Evolutionary conservation across 176 grass and related monocot genomes (phyloP), one percentile per base, ranked within the genome.

Genomic region (Juncus inflexus): DNA sequence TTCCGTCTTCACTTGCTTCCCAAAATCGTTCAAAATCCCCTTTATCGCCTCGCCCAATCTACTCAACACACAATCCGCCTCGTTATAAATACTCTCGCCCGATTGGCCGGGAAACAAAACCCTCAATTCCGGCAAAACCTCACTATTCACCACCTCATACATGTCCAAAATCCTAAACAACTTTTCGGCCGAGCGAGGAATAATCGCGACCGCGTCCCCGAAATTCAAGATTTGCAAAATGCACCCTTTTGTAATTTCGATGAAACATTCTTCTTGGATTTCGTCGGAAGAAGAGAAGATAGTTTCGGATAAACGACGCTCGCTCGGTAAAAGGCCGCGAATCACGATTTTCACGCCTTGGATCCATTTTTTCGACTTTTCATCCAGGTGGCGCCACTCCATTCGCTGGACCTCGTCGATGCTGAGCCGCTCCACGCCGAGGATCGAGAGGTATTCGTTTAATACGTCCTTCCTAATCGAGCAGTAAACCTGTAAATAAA

Each of bases 361-460:
- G 50, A 91, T 84, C 88, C 88, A 97, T 62, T 89, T 97, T 82
- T 97, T 97, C 77, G 91, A 91, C 80, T 89, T 97, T 71, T 97
- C 94, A 63, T 91, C 90, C 0, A 91, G 85, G 43, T 74, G 66
- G 60, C 72, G 75, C 94, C 94, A 97, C 63, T 97, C 92, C 14
- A 84, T 37, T 9, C 82, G 77, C 76, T 97, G 94, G 4, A 97
- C 94, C 80, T 97, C 94, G 2, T 97, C 94, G 52, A 97, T 97
- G 75, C 94, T 97, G 51, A 91, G 84, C 35, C 88, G 67, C 55
- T 91, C 94, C 2, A 97, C 77, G 0, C 94, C 88, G 3, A 97
- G 83, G 16, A 97, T 77, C 0, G 52, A 62, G 64, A 97, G 85
- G 56, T 85, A 97, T 53, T 91, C 94, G 11, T 97, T 87, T 5